phyloP scores from a whole-genome alignment of 2,329 filamentous ascomycete genomes.

The Trichoderma brevicompactum region DNA sequence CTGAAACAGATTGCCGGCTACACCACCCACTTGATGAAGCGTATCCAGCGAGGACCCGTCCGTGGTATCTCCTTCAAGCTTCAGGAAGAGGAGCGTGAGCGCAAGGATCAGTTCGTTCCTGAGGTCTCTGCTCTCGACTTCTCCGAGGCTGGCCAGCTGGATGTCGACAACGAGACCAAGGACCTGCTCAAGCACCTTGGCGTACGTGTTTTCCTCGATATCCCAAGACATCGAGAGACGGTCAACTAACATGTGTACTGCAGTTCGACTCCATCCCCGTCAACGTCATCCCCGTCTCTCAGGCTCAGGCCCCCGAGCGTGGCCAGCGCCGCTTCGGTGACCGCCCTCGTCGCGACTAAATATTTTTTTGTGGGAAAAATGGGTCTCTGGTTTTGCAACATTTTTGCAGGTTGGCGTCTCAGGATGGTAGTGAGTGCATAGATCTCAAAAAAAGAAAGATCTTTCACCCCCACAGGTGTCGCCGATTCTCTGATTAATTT shows the following conservation, averaged over 20 bases:
- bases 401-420: slow-evolving; percentile 58
- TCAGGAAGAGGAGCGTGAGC: slow-evolving; percentile 99
- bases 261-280: slow-evolving; percentile 98
- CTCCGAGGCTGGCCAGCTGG: slow-evolving; percentile 90
- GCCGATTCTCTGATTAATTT: slow-evolving; percentile 69
- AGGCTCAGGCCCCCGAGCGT: slow-evolving; percentile 85
- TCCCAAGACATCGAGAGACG: background rate
- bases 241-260: background rate
- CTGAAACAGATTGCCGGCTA: slow-evolving; percentile 83
- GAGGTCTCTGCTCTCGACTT: slow-evolving; percentile 99
- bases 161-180: slow-evolving; percentile 97
- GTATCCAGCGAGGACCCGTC: slow-evolving; percentile 98
- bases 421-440: slow-evolving; percentile 62
- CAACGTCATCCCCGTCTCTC: slow-evolving; percentile 89
- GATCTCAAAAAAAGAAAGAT: slow-evolving; percentile 61
- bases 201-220: slow-evolving; percentile 64
- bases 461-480: slow-evolving; percentile 78
- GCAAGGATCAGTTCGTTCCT: slow-evolving; percentile 99
- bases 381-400: slow-evolving; percentile 51
- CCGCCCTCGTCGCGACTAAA: slow-evolving; percentile 53
- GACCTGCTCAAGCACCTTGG: slow-evolving; percentile 98
- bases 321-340: slow-evolving; percentile 75
- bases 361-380: slow-evolving; percentile 41
- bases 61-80: slow-evolving; percentile 99
- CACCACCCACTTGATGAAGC: slow-evolving; percentile 99